Evolutionary conservation across 2,329 filamentous ascomycete species (phyloP).

Genomic region (Penicillium sp.): DNA sequence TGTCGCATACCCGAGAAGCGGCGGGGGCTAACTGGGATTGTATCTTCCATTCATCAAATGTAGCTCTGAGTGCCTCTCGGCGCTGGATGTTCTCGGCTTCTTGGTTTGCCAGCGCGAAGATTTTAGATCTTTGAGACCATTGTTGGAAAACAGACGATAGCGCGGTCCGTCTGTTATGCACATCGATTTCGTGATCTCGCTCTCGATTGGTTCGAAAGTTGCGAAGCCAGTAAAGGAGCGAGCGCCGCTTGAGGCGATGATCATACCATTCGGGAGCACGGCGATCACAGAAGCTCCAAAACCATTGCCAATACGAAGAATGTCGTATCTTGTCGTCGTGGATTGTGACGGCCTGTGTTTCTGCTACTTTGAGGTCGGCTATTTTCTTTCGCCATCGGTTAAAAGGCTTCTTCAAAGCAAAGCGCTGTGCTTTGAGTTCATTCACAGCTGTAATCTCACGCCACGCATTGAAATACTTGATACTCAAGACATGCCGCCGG

Average conservation of each 20-base stretch:
- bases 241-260: slow-evolving; percentile 44
- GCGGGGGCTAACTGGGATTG: slow-evolving; percentile 49
- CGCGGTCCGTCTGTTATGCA: slow-evolving; percentile 31
- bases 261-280: slow-evolving; percentile 50
- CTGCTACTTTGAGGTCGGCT: slow-evolving; percentile 38
- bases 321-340: slow-evolving; percentile 36
- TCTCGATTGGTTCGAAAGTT: slow-evolving; percentile 45
- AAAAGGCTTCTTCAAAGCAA: slow-evolving; percentile 60
- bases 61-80: slow-evolving; percentile 41
- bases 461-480: slow-evolving; percentile 72
- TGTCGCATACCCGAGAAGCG: slow-evolving; percentile 47
- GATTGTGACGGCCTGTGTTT: slow-evolving; percentile 37
- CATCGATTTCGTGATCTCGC: slow-evolving; percentile 43
- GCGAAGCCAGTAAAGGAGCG: slow-evolving; percentile 46
- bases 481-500: slow-evolving; percentile 70
- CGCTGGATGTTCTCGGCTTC: slow-evolving; percentile 36
- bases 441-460: slow-evolving; percentile 66
- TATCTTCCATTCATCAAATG: slow-evolving; percentile 47
- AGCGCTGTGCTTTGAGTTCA: slow-evolving; percentile 56
- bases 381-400: slow-evolving; percentile 55
- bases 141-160: slow-evolving; percentile 36
- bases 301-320: slow-evolving; percentile 48
- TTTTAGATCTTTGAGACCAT: slow-evolving; percentile 40
- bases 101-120: slow-evolving; percentile 31
- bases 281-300: slow-evolving; percentile 49